These are phyloP conservation scores for Calvatia gigantea DNA, from an alignment of 768 basidiomycete species.

Conservation along the genomic window DNA sequence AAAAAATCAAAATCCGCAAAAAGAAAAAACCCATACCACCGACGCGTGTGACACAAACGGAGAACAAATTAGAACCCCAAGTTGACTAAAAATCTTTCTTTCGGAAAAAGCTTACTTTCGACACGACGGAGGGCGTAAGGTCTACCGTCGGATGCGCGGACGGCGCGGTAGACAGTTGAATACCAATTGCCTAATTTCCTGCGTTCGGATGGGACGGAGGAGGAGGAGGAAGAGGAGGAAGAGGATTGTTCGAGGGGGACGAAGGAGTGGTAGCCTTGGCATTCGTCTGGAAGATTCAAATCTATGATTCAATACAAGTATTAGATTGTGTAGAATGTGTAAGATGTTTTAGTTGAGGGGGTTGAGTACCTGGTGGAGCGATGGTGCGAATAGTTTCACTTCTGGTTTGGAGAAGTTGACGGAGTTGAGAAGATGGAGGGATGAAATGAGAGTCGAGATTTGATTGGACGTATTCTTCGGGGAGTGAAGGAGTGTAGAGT, in stretches of 20 bases:
- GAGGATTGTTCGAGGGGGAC: conserved; percentile 65
- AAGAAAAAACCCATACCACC: too few relatives aligned
- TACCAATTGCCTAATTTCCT: conserved; percentile 86
- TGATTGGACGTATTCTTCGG: conserved; percentile 49
- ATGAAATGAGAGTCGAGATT: conserved; percentile 65
- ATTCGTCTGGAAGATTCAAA: conserved; percentile 72
- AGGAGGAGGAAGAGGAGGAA: conserved; percentile 36
- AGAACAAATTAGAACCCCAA: too few relatives aligned
- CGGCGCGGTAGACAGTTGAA: conserved; percentile 82
- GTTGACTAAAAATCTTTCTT: background rate
- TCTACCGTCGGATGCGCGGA: conserved; percentile 69
- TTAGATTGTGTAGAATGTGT: conserved; percentile 13
- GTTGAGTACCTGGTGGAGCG: conserved; percentile 31
- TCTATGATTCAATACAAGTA: conserved; percentile 33
- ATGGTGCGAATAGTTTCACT: conserved; percentile 67
- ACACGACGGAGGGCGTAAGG: conserved; percentile 79
- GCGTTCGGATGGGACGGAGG: conserved; percentile 75
- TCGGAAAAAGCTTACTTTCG: conserved; percentile 60
- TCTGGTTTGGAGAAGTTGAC: conserved; percentile 40
- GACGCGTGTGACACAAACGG: too few relatives aligned
- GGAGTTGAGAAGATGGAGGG: conserved; percentile 38
- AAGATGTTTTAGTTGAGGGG: background rate
- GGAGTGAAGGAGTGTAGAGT: conserved; percentile 75
- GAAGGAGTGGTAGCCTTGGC: conserved; percentile 89
- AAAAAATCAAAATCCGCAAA: too few relatives aligned